phyloP scores from a whole-genome alignment of 2,329 filamentous ascomycete species.

The Didymella segeticola region DNA sequence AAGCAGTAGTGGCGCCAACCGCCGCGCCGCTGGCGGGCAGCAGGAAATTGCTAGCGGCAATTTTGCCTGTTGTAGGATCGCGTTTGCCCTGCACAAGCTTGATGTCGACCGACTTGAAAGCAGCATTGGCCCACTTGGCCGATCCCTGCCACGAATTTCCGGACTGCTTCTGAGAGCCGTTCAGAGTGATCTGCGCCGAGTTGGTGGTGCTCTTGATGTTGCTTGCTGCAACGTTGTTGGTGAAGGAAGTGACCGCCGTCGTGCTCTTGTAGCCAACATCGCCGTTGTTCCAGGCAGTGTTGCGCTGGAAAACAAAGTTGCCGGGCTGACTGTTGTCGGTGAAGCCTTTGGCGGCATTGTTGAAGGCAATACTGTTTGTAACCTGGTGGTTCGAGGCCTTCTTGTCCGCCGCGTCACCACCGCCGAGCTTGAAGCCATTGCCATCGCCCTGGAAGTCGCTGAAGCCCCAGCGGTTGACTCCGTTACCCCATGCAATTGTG shows the following conservation, averaged over 20 bases:
- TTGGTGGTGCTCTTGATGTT: conserved; percentile 37
- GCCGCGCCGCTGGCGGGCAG: conserved; percentile 47
- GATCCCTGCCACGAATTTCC: conserved; percentile 55
- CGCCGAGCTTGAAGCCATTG: conserved; percentile 59
- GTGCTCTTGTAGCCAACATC: conserved; percentile 52
- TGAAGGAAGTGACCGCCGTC: no score
- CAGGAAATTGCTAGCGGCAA: conserved; percentile 53
- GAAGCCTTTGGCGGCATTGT: conserved; percentile 55
- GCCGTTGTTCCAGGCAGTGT: conserved; percentile 57
- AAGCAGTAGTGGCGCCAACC: conserved; percentile 51
- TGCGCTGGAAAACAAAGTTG: conserved; percentile 49
- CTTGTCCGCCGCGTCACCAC: conserved; percentile 41
- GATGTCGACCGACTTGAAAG: conserved; percentile 50
- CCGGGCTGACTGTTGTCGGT: conserved; percentile 57
- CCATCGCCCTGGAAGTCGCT: conserved; percentile 54
- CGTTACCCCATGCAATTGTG: conserved; percentile 56
- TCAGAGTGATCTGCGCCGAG: conserved; percentile 27
- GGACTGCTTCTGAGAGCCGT: conserved; percentile 30
- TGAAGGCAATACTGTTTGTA: conserved; percentile 55
- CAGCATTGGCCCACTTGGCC: conserved; percentile 49
- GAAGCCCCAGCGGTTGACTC: conserved; percentile 56
- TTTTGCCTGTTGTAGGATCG: conserved; percentile 46
- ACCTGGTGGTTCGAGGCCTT: conserved; percentile 53
- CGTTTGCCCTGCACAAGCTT: conserved; percentile 49
- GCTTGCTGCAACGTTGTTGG: conserved; percentile 50